These are phyloP conservation scores for Russula sp. DNA, from an alignment of 768 basidiomycete species.

Conservation along the genomic window DNA sequence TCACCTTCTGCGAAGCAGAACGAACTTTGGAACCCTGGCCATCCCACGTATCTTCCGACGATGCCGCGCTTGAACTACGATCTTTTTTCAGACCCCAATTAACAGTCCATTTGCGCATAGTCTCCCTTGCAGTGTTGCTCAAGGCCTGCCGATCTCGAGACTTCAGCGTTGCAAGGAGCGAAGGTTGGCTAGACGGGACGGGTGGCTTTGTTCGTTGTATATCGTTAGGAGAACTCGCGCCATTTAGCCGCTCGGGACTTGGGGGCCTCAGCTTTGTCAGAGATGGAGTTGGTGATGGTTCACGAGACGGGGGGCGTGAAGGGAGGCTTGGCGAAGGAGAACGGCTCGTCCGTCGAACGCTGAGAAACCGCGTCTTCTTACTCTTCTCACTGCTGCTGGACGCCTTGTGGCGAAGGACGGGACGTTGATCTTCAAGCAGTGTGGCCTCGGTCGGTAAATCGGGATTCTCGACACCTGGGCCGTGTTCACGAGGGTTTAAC, in stretches of 20 bases:
- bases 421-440: constrained; percentile 3
- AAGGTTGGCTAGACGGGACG: constrained; percentile 3
- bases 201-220: constrained; percentile 3
- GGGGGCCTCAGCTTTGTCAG: constrained; percentile 5
- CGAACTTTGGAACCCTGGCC: constrained; percentile 2
- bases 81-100: constrained; percentile 72
- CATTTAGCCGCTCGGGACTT: constrained; percentile 2
- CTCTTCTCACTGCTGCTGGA: constrained; percentile 18
- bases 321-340: constrained; percentile 10
- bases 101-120: constrained; percentile 88
- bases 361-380: constrained; percentile 18
- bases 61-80: constrained; percentile 12
- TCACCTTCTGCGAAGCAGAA: constrained; percentile 22
- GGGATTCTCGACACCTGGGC: not conserved
- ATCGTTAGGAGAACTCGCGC: not conserved
- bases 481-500: not conserved
- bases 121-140: constrained; percentile 78
- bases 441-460: constrained; percentile 1
- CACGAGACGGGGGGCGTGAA: constrained; percentile 19
- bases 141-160: constrained; percentile 83
- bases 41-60: constrained; percentile 23
- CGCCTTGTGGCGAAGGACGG: constrained; percentile 10
- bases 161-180: constrained; percentile 68
- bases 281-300: constrained; percentile 14
- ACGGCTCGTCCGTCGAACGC: constrained; percentile 10